These are phyloP conservation scores for Daedaleopsis nitida DNA, from an alignment of 768 basidiomycete species.

Conservation along the genomic window DNA sequence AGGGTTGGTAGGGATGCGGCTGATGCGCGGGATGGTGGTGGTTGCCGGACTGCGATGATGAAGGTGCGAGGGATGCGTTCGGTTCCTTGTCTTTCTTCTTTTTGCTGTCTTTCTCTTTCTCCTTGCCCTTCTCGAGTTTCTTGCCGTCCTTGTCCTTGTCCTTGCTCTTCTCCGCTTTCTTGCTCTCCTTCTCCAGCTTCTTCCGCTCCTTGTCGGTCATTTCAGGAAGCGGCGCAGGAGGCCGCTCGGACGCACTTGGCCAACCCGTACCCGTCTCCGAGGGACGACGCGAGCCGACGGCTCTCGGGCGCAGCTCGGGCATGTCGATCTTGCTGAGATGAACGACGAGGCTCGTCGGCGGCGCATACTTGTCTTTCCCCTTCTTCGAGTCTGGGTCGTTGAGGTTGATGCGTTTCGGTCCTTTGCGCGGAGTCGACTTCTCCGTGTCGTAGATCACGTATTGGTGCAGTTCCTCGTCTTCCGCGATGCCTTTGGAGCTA, in stretches of 20 bases:
- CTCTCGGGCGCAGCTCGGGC: slow-evolving; percentile 74
- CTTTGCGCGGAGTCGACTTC: slow-evolving; percentile 34
- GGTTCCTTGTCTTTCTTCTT: slow-evolving; percentile 13
- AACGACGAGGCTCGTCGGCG: slow-evolving; percentile 67
- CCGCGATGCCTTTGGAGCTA: slow-evolving; percentile 40
- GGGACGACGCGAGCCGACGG: slow-evolving; percentile 5
- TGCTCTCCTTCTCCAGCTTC: slow-evolving; percentile 42
- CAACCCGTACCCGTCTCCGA: slow-evolving; percentile 22
- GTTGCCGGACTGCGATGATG: background rate
- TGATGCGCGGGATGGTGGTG: slow-evolving; percentile 36
- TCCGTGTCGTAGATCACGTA: slow-evolving; percentile 73
- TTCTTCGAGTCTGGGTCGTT: slow-evolving; percentile 48
- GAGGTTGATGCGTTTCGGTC: slow-evolving; percentile 68
- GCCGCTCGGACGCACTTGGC: background rate
- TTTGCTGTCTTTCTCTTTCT: background rate
- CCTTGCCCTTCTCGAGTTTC: slow-evolving; percentile 30
- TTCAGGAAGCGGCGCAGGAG: background rate
- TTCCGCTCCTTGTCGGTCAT: slow-evolving; percentile 26
- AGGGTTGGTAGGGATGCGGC: slow-evolving; percentile 38
- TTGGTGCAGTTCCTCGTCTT: slow-evolving; percentile 68
- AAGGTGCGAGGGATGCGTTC: background rate
- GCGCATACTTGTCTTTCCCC: slow-evolving; percentile 51
- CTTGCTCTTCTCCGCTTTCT: slow-evolving; percentile 33
- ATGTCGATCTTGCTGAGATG: slow-evolving; percentile 88
- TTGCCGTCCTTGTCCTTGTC: slow-evolving; percentile 37